Evolutionary conservation across 2,329 filamentous ascomycete species (phyloP).

Genomic region (Lojkania enalia): DNA sequence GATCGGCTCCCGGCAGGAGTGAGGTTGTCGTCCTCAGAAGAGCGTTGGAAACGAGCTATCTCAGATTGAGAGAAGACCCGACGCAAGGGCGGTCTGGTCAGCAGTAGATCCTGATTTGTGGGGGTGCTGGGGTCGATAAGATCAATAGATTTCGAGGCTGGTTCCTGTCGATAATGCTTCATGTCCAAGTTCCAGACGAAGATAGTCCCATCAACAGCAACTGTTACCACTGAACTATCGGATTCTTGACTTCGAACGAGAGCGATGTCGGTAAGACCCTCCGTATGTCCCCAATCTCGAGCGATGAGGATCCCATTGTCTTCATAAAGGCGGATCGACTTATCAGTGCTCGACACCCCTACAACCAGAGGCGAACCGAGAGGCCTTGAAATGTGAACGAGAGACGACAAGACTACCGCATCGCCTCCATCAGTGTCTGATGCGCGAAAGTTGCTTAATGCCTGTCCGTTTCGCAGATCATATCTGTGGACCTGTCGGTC

Average conservation of each 20-base stretch:
- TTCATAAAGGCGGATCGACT: constrained; percentile 90
- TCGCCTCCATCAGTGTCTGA: constrained; percentile 79
- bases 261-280: constrained; percentile 84
- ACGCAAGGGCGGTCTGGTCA: constrained; percentile 70
- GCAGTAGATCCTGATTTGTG: constrained; percentile 37
- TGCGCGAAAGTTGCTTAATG: constrained; percentile 76
- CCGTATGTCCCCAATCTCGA: constrained; percentile 92
- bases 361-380: constrained; percentile 70
- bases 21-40: constrained; percentile 43
- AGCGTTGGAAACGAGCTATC: constrained; percentile 72
- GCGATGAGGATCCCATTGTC: constrained; percentile 77
- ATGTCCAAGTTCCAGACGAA: constrained; percentile 51
- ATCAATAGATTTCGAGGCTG: constrained; percentile 41
- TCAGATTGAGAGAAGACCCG: constrained; percentile 87
- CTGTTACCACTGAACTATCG: constrained; percentile 48
- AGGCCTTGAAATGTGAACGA: constrained; percentile 64
- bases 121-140: constrained; percentile 37
- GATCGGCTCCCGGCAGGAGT: constrained; percentile 50
- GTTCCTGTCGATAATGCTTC: constrained; percentile 29
- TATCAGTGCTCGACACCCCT: constrained; percentile 92
- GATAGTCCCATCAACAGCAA: constrained; percentile 55
- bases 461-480: constrained; percentile 68
- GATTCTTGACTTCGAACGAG: constrained; percentile 54
- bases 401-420: constrained; percentile 78
- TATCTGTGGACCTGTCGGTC: constrained; percentile 64